These are phyloP conservation scores for Terana coerulea DNA, from an alignment of 768 basidiomycete species.

Conservation along the genomic window DNA sequence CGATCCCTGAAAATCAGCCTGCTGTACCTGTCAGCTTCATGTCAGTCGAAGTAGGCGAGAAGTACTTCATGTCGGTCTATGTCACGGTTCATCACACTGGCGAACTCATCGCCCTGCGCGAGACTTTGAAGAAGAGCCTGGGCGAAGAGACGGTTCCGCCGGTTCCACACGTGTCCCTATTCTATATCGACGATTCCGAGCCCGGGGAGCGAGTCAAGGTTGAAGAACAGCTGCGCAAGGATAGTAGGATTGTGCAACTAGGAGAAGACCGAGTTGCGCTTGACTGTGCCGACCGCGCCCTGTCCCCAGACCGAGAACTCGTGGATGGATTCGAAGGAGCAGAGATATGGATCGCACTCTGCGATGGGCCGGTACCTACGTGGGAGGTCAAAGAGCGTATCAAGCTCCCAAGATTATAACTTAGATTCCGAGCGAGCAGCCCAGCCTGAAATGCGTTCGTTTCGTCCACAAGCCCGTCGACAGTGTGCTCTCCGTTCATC, in stretches of 20 bases:
- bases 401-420: constrained; percentile 3
- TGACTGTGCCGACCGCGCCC: constrained; percentile 20
- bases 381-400: constrained; percentile 25
- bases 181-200: constrained; percentile 70
- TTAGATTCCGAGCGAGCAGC: no score
- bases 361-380: constrained; percentile 24
- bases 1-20: constrained; percentile 33
- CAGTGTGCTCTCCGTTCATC: no score
- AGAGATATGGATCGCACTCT: constrained; percentile 27
- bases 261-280: constrained; percentile 27
- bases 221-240: constrained; percentile 37
- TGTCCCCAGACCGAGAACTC: constrained; percentile 4
- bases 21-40: constrained; percentile 45
- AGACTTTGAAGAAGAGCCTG: constrained; percentile 38
- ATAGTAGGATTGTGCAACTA: constrained; percentile 29
- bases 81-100: constrained; percentile 43
- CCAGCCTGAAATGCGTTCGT: no score
- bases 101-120: constrained; percentile 47
- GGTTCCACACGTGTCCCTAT: constrained; percentile 72
- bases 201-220: constrained; percentile 49
- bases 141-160: constrained; percentile 44
- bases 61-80: constrained; percentile 73
- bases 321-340: constrained; percentile 22
- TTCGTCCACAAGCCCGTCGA: no score
- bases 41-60: constrained; percentile 51